Base-by-base conservation (phyloP, 345 rosid species). In the Heritiera littoralis region DNA sequence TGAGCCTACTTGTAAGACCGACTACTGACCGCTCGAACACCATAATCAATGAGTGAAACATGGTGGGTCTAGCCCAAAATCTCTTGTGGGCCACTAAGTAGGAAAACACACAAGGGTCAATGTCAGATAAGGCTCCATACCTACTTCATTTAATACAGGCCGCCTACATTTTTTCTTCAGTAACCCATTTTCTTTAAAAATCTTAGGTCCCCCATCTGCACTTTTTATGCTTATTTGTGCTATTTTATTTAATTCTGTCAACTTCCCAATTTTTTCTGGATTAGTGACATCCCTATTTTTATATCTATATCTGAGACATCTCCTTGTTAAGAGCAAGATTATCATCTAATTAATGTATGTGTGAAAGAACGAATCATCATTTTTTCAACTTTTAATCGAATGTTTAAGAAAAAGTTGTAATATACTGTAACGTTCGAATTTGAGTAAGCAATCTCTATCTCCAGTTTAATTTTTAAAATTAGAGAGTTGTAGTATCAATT, bases 141-240 rank as follows among this genome's bases (percentile, higher is more conserved):
- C 79, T 76, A 76, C 79, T 76, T 63, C 79, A 76, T 76, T 65
- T 76, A 76, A 76, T 8, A 46, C 56, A 45, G 30, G 7, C 58
- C 43, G 14, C 5, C 41, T 40, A 59, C 38, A 7, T 35, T 58
- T 17, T 20, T 58, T 58, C 30, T 23, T 10, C 9, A 10, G 13
- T 6, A 69, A 70, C 58, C 49, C 23, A 49, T 49, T 51, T 49
- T 71, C 59, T 48, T 71, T 71, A 8, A 51, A 51, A 51, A 71
- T 51, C 60, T 71, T 30, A 32, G 60, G 71, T 38, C 30, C 41
- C 75, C 7, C 38, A 30, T 52, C 10, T 28, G 60, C 60, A 71
- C 75, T 30, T 71, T 71, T 71, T 49, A 51, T 15, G 75, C 59
- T 49, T 55, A 7, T 68, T 71, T 65, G 17, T 71, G 8, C 58